A percentile compares a stretch with the other conserved stretches of the same genome.
These are phyloP conservation scores for Pseudopithomyces maydicus DNA, from an alignment of 2,329 filamentous ascomycete species.

Conservation along the genomic window DNA sequence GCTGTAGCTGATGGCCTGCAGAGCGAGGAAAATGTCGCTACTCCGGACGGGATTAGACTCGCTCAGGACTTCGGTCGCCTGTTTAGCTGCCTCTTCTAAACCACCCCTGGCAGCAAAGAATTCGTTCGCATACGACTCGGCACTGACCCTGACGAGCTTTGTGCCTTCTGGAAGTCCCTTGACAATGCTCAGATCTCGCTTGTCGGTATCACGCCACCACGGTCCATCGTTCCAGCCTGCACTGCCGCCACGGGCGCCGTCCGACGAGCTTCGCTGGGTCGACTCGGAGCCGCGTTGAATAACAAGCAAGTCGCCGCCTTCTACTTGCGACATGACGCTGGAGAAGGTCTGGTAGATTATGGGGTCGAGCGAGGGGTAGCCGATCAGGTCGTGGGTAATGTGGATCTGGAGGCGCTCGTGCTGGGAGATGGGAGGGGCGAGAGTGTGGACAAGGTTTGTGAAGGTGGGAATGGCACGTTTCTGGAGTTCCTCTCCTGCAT, in stretches of 20 bases:
- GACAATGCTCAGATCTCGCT: constrained; percentile 79
- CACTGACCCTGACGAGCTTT: constrained; percentile 86
- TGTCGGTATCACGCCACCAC: constrained; percentile 82
- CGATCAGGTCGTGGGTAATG: constrained; percentile 92
- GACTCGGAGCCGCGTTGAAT: constrained; percentile 92
- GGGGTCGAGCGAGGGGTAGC: constrained; percentile 92
- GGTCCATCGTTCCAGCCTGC: constrained; percentile 90
- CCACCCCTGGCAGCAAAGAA: constrained; percentile 82
- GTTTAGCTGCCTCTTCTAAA: constrained; percentile 76
- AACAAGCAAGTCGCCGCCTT: constrained; percentile 92
- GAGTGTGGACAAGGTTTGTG: constrained; percentile 89
- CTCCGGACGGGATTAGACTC: constrained; percentile 89
- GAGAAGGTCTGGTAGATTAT: constrained; percentile 91
- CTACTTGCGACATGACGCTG: constrained; percentile 97
- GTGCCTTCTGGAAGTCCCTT: constrained; percentile 84
- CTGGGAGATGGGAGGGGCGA: constrained; percentile 93
- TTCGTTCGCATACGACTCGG: constrained; percentile 84
- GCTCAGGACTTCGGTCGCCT: constrained; percentile 77
- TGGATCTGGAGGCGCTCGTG: constrained; percentile 97
- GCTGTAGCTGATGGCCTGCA: constrained; percentile 80
- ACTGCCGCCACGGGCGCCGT: constrained; percentile 60
- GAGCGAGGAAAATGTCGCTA: constrained; percentile 92
- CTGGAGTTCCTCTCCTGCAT: constrained; percentile 72
- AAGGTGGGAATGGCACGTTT: constrained; percentile 88
- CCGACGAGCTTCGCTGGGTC: constrained; percentile 68